Percentiles rank a stretch among this genome's conserved stretches.
These are phyloP conservation scores for Sphenostylis stenocarpa DNA, from an alignment of 306 rosid genomes.

Conservation along the genomic window DNA sequence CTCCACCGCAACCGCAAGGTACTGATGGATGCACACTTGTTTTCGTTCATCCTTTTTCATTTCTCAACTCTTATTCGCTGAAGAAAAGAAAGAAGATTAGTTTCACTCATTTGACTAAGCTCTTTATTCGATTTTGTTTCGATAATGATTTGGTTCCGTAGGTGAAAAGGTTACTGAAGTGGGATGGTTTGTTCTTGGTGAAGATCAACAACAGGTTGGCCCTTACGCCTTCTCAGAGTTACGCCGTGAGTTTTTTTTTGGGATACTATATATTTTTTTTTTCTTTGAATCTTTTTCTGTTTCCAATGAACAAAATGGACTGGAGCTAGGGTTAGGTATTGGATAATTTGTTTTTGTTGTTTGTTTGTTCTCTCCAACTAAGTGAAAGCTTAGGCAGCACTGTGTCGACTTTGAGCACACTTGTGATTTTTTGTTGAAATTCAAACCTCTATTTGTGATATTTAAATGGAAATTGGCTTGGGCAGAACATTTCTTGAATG, in stretches of 20 bases:
- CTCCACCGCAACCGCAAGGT: conserved; percentile 24
- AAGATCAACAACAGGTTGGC: conserved; percentile 77
- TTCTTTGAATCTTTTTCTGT: neutral
- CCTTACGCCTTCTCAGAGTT: conserved; percentile 83
- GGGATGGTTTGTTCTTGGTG: conserved; percentile 88
- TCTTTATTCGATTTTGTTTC: neutral
- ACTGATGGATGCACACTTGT: neutral
- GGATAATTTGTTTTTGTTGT: conserved; percentile 10
- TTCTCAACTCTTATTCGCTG: neutral
- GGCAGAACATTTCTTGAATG: conserved; percentile 85
- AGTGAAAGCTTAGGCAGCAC: conserved; percentile 39
- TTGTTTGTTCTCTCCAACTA: conserved; percentile 38
- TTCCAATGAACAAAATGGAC: conserved; percentile 24
- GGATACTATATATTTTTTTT: neutral
- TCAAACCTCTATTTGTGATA: conserved; percentile 42
- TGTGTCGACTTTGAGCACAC: conserved; percentile 45
- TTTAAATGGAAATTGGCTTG: conserved; percentile 52
- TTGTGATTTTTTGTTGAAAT: conserved; percentile 44
- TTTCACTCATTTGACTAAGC: neutral
- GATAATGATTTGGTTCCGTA: conserved; percentile 18
- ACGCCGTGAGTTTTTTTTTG: conserved; percentile 64
- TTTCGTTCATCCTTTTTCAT: neutral
- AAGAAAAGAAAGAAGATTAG: neutral
- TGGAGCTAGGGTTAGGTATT: conserved; percentile 5
- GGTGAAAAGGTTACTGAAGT: conserved; percentile 46